Percentiles rank a stretch among this genome's conserved stretches.
Evolutionary conservation across 306 rosid genomes (phyloP).

Genomic region (Vicia sativa): DNA sequence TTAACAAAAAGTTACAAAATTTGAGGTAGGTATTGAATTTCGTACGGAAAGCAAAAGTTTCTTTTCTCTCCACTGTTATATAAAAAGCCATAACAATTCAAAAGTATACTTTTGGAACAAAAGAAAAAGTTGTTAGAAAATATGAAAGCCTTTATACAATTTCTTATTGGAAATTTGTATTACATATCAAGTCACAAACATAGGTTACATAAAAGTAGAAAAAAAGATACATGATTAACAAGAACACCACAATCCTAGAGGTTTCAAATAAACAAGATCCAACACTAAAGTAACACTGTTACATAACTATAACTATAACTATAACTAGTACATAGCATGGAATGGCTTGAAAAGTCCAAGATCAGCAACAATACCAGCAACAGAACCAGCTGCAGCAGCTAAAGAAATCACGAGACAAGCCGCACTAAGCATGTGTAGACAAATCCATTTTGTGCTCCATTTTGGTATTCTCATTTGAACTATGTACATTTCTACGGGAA

Average conservation of each 20-base stretch:
- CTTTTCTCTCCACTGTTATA: too few species aligned
- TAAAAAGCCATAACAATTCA: too few species aligned
- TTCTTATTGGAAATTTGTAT: slow-evolving; percentile 6
- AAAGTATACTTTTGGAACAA: too few species aligned
- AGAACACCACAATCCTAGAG: slow-evolving; percentile 17
- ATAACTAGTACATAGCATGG: not conserved
- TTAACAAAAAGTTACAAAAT: not conserved
- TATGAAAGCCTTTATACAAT: slow-evolving; percentile 18
- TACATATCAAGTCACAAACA: slow-evolving; percentile 26
- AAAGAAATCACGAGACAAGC: slow-evolving; percentile 30
- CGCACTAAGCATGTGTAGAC: slow-evolving; percentile 39
- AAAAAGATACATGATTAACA: not conserved
- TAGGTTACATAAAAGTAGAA: not conserved
- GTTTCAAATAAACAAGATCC: slow-evolving; percentile 3
- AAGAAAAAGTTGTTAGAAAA: not conserved
- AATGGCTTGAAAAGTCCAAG: slow-evolving; percentile 44
- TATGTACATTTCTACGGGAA: slow-evolving; percentile 52
- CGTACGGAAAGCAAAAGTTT: too few species aligned
- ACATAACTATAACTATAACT: not conserved
- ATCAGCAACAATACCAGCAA: slow-evolving; percentile 40
- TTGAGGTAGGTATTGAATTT: not conserved
- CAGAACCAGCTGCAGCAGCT: slow-evolving; percentile 42
- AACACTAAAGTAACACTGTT: not conserved
- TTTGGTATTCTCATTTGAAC: slow-evolving; percentile 38
- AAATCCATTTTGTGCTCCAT: slow-evolving; percentile 43